Percentiles rank a stretch among this genome's conserved stretches.
Evolutionary conservation across 108 stramenopile genomes (phyloP).

Genomic region (Nitzschia sp.): DNA sequence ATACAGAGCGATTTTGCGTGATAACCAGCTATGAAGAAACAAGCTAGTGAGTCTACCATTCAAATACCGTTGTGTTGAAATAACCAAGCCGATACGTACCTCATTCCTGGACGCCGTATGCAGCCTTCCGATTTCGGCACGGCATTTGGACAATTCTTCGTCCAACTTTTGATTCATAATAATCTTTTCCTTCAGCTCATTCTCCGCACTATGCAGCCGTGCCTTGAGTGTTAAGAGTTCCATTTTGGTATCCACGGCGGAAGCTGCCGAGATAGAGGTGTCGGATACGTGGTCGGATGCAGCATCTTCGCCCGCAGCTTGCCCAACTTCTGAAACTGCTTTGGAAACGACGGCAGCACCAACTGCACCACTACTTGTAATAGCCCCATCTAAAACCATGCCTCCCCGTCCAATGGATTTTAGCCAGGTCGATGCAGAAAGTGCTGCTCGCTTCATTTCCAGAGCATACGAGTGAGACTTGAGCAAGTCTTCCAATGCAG

Average conservation of each 20-base stretch:
- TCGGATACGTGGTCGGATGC: neutral
- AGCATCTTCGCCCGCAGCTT: slow-evolving; percentile 8
- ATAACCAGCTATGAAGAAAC: slow-evolving; percentile 34
- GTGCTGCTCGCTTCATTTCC: slow-evolving; percentile 62
- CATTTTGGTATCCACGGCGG: slow-evolving; percentile 17
- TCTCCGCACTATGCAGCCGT: slow-evolving; percentile 39
- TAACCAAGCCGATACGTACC: slow-evolving; percentile 30
- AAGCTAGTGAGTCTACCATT: neutral
- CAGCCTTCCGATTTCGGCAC: slow-evolving; percentile 80
- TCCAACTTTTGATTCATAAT: slow-evolving; percentile 54
- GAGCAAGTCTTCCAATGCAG: slow-evolving; percentile 38
- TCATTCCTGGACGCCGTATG: slow-evolving; percentile 43
- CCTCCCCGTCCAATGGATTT: slow-evolving; percentile 47
- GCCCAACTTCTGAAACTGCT: slow-evolving; percentile 13
- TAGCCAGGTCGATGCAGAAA: slow-evolving; percentile 71
- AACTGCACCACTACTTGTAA: too few relatives aligned
- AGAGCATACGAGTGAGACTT: slow-evolving; percentile 65
- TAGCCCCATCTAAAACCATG: neutral
- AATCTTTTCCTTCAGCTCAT: slow-evolving; percentile 37
- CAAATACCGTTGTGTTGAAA: too few relatives aligned
- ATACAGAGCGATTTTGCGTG: slow-evolving; percentile 45
- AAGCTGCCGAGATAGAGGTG: neutral
- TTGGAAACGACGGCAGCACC: neutral
- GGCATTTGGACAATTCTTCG: slow-evolving; percentile 64
- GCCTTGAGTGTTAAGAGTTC: slow-evolving; percentile 47